phyloP scores from a whole-genome alignment of 768 basidiomycete genomes.

The Rhizopogon vesiculosus region DNA sequence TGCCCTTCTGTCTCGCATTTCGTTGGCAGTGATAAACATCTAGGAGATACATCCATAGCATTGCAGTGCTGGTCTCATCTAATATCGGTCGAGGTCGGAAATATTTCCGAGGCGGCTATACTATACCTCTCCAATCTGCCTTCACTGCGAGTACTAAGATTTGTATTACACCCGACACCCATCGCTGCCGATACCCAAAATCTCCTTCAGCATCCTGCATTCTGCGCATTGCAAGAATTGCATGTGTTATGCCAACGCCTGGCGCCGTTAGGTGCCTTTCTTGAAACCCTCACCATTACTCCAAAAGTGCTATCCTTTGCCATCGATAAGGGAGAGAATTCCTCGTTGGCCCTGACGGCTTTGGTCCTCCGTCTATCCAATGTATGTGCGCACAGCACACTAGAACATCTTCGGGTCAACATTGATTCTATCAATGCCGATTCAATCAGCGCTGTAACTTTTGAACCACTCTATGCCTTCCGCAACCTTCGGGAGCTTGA shows the following conservation, averaged over 20 bases:
- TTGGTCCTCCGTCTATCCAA: neutral
- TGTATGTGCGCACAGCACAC: neutral
- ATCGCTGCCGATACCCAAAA: too few species aligned
- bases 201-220: too few species aligned
- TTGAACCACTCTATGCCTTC: neutral
- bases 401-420: neutral
- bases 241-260: too few species aligned
- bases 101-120: conserved; percentile 14
- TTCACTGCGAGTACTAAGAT: neutral
- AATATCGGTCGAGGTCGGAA: too few species aligned
- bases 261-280: neutral
- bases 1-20: too few species aligned
- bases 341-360: neutral
- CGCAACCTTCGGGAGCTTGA: neutral
- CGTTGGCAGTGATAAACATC: too few species aligned
- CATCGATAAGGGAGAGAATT: neutral
- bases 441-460: neutral
- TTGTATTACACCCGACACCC: too few species aligned
- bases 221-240: too few species aligned
- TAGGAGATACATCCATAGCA: too few species aligned
- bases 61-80: too few species aligned
- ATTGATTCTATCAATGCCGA: neutral
- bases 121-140: conserved; percentile 20
- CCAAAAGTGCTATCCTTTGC: neutral
- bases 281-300: neutral